These are phyloP conservation scores for Phytophthora agathidicida DNA, from an alignment of 352 stramenopile genomes.

Conservation along the genomic window DNA sequence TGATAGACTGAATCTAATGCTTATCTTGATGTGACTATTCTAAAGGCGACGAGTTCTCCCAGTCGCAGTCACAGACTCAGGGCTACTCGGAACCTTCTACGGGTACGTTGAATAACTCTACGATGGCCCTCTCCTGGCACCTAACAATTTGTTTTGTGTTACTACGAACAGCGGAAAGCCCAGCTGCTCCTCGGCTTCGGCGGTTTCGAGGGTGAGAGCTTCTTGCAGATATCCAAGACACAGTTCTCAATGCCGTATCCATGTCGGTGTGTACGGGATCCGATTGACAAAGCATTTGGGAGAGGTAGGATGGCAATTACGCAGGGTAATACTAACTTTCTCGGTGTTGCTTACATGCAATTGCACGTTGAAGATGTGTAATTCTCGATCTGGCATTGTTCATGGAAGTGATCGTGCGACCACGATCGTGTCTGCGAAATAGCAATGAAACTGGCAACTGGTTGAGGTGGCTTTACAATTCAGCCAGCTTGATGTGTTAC, in stretches of 20 bases:
- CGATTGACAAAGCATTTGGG: slow-evolving; percentile 1
- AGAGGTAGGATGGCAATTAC: slow-evolving; percentile 1
- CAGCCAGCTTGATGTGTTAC: slow-evolving; percentile 16
- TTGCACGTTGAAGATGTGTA: slow-evolving; percentile 1
- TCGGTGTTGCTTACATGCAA: slow-evolving; percentile 3
- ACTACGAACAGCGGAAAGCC: slow-evolving; percentile 20
- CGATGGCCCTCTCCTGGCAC: not conserved
- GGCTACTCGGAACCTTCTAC: slow-evolving; percentile 42
- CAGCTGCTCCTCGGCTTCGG: slow-evolving; percentile 54
- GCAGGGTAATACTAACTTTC: slow-evolving; percentile 7
- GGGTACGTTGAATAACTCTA: slow-evolving; percentile 22
- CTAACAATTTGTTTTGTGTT: slow-evolving; percentile 18
- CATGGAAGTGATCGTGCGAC: not conserved
- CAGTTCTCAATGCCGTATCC: not conserved
- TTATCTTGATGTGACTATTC: slow-evolving; percentile 1
- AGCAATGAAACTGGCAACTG: not conserved
- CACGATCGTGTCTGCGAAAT: slow-evolving; percentile 5
- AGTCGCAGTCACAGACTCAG: slow-evolving; percentile 50
- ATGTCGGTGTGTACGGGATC: not conserved
- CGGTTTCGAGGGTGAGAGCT: slow-evolving; percentile 51
- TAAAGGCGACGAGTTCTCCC: slow-evolving; percentile 28
- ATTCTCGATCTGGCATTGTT: slow-evolving; percentile 1
- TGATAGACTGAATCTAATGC: not conserved
- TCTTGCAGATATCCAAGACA: not conserved
- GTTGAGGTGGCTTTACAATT: slow-evolving; percentile 1